Percentiles rank a stretch among this genome's conserved stretches.
phyloP scores from a whole-genome alignment of 495 filamentous ascomycete species.

The Glonium stellatum region DNA sequence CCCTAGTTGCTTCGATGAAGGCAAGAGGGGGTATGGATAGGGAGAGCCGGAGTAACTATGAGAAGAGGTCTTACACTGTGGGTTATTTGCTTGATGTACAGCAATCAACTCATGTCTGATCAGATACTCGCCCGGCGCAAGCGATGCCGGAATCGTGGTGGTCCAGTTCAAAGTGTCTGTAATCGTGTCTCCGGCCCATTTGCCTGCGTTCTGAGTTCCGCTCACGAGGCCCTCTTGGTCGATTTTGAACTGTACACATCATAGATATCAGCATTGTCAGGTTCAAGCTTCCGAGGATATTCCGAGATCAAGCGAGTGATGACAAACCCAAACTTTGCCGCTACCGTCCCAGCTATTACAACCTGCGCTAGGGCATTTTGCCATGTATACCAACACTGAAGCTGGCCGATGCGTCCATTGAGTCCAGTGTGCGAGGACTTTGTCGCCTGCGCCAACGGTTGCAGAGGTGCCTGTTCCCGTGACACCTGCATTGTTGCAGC shows the following conservation, averaged over 20 bases:
- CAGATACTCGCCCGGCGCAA: constrained; percentile 27
- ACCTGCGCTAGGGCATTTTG: constrained; percentile 14
- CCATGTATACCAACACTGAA: constrained; percentile 28
- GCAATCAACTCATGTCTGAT: constrained; percentile 29
- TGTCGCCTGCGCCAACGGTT: constrained; percentile 16
- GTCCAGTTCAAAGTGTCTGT: constrained; percentile 21
- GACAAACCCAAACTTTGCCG: constrained; percentile 11
- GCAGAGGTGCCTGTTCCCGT: constrained; percentile 18
- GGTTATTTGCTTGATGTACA: constrained; percentile 25
- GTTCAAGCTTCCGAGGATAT: no score
- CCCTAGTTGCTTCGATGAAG: neutral
- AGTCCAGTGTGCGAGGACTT: constrained; percentile 20
- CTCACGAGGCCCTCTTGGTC: constrained; percentile 19
- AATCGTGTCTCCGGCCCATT: constrained; percentile 25
- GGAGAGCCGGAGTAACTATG: neutral
- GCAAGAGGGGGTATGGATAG: neutral
- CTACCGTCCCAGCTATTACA: constrained; percentile 22
- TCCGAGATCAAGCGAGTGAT: no score
- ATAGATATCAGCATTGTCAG: no score
- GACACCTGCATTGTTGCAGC: constrained; percentile 24
- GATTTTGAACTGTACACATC: constrained; percentile 24
- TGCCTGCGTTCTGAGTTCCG: constrained; percentile 20
- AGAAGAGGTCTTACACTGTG: constrained; percentile 11
- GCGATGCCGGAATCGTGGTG: constrained; percentile 14
- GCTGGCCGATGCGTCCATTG: constrained; percentile 27